Conservation (phyloP, 2,329 filamentous ascomycete genomes). For the Colletotrichum eremochloae region DNA sequence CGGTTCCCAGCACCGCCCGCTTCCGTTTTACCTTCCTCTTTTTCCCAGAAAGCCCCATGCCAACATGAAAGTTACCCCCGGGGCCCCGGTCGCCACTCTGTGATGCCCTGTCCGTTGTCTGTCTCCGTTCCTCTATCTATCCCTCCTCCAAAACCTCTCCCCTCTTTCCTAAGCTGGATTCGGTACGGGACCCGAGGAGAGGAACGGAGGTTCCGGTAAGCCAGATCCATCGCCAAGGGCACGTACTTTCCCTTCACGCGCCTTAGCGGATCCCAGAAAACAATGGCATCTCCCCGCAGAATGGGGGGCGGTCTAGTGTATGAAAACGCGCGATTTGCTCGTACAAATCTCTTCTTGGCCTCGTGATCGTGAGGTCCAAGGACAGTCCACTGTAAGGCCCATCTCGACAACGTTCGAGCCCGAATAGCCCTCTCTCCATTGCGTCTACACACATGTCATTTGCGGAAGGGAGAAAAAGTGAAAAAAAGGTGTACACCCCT, state of each 20-base stretch:
- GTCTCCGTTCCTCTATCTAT: not conserved
- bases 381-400: not conserved
- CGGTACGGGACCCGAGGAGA: conserved; percentile 32
- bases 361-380: conserved; percentile 24
- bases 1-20: not conserved
- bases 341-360: conserved; percentile 13
- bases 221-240: conserved; percentile 17
- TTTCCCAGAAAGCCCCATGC: not conserved
- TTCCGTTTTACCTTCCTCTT: conserved; percentile 1
- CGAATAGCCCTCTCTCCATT: not conserved
- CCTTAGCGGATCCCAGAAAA: not conserved
- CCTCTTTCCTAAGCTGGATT: conserved; percentile 36
- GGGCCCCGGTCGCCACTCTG: conserved; percentile 29
- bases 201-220: not conserved
- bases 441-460: conserved; percentile 12
- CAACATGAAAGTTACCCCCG: conserved; percentile 20
- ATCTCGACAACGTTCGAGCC: conserved; percentile 1
- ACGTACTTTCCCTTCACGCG: not conserved
- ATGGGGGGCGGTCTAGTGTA: not conserved
- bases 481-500: not conserved
- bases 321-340: not conserved
- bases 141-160: not conserved
- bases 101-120: not conserved
- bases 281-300: too few species aligned
- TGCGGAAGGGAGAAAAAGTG: not conserved